Evolutionary conservation across 1,284 basidiomycete genomes (phyloP), one percentile per base, ranked within the genome.

Genomic region (Coniophora puteana): DNA sequence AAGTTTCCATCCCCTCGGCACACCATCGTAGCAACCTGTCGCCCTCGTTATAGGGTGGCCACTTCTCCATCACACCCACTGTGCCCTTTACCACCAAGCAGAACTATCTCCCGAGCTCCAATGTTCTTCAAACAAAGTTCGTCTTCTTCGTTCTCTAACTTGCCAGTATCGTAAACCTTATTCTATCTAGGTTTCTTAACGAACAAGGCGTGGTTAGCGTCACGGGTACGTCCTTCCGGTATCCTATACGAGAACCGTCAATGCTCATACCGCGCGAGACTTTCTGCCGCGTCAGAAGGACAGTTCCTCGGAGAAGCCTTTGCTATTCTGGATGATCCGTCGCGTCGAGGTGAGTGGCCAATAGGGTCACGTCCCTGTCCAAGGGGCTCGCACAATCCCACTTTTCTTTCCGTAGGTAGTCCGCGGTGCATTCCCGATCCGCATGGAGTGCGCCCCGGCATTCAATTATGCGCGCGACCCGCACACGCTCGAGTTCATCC

Each of bases 391-490:
- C n/a, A n/a, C n/a, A n/a, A n/a, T 43, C 10, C 1, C 33, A 40
- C 24, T 38, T 18, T 23, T 36, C n/a, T 6, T 12, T 34, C 8
- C 20, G 7, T 43, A 80, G 77, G 78, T 86, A 45, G 80, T 94
- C 49, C 82, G 92, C 14, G 92, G 93, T 2, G 70, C 58, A 3
- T 68, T 93, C 23, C 80, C 86, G 0, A 70, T 93, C 43, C 73
- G 78, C 40, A 74, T 94, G 61, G 87, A 94, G 65, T 93, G 89
- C 54, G 90, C 90, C 0, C 93, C 93, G 0, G 93, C 92, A 0
- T 96, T 96, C 76, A 86, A 95, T 64, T 96, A 96, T 54, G 91
- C 90, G 2, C 75, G 83, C 11, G 76, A 82, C 41, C 44, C 70
- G 3, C 93, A 96, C 62, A 75, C 70, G 3, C 83, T 85, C 1